Evolutionary conservation across 106 monocot species (phyloP), one percentile per base, ranked within the genome.

Genomic region (Narthecium ossifragum): DNA sequence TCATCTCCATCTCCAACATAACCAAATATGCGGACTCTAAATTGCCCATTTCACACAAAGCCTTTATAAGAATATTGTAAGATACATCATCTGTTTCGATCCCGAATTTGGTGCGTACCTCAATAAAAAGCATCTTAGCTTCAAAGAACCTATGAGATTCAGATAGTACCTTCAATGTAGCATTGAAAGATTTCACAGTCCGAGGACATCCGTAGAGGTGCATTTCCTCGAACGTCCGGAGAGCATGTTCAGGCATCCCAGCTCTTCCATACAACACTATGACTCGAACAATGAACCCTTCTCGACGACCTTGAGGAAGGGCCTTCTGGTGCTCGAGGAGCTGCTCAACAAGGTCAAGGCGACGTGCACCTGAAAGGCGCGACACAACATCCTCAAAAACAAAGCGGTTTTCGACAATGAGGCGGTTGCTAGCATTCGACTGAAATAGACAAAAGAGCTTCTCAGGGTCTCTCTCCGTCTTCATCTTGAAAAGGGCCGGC

Each of bases 101-200:
- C 45, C 72, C 86, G 69, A 70, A 90, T 33, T 59, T 68, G n/a
- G 22, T 11, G 37, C 53, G 31, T 20, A 14, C 67, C 24, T 80
- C 60, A 21, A 55, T 33, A 21, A 86, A 65, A 28, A 89, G 51
- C 49, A 15, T 46, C 32, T 41, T 32, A 30, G 70, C 50, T 39
- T 78, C 73, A 31, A 68, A 66, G 37, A 83, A 83, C 34, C 61
- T 48, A 12, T 59, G 43, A 10, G 75, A 72, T 51, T 71, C 55
- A 18, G 72, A 66, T 46, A 96, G 68, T 38, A 96, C 90, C 70
- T 79, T 73, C 12, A 96, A 38, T 8, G 70, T 73, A 9, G 94
- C 94, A 71, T 96, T 96, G 67, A 94, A 80, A 2, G 94, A 96
- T 54, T 90, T 90, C n/a, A 74, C 78, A 15, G 85, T 86, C 24